phyloP scores from a whole-genome alignment of 345 rosid species.

The Mangifera indica region DNA sequence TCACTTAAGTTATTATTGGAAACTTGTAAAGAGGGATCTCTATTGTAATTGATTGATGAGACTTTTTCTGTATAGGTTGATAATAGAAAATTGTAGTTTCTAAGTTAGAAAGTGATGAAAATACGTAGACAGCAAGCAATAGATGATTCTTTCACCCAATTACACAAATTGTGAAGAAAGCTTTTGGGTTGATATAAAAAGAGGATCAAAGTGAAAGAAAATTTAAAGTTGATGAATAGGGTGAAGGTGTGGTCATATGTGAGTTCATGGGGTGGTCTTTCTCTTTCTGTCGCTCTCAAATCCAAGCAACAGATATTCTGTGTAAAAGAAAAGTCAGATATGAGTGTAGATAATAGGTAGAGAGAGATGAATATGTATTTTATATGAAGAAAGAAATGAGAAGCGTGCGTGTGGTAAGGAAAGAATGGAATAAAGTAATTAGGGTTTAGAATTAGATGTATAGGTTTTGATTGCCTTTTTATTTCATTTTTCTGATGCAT shows the following conservation, averaged over 20 bases:
- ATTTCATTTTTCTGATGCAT: slow-evolving; percentile 7
- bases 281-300: slow-evolving; percentile 6
- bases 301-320: slow-evolving; percentile 10
- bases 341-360: background rate
- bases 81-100: slow-evolving; percentile 2
- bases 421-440: slow-evolving; percentile 34
- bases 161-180: background rate
- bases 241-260: slow-evolving; percentile 28
- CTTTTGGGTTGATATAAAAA: slow-evolving; percentile 23
- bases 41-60: slow-evolving; percentile 20
- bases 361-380: slow-evolving; percentile 11
- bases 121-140: slow-evolving; percentile 5
- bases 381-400: background rate
- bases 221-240: slow-evolving; percentile 3
- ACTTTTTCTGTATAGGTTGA: slow-evolving; percentile 13
- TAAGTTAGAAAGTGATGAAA: background rate
- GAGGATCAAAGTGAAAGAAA: too few relatives aligned
- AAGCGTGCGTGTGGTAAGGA: slow-evolving; percentile 37
- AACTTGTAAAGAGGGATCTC: background rate
- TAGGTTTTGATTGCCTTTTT: slow-evolving; percentile 21
- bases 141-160: slow-evolving; percentile 15
- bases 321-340: background rate
- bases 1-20: too few relatives aligned
- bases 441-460: slow-evolving; percentile 15
- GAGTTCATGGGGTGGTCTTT: slow-evolving; percentile 4